Evolutionary conservation across 495 filamentous ascomycete genomes (phyloP).

Genomic region (Penicillium robsamsonii): DNA sequence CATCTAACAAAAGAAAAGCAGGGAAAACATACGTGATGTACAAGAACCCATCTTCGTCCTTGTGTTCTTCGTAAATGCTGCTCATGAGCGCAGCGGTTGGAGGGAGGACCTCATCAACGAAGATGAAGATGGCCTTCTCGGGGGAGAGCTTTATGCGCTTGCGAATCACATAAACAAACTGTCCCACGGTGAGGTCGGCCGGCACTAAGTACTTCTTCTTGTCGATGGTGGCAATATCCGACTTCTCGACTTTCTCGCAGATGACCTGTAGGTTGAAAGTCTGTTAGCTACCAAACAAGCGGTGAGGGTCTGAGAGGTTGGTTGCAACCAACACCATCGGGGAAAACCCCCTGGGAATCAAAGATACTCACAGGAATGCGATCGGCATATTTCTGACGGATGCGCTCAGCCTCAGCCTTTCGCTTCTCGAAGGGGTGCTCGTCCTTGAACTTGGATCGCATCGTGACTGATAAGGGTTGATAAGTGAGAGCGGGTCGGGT

Average conservation of each 20-base stretch:
- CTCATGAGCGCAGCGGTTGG: constrained; percentile 98
- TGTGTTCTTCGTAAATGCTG: constrained; percentile 99
- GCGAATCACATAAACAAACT: constrained; percentile 99
- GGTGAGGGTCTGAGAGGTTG: constrained; percentile 29
- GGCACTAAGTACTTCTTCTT: constrained; percentile 99
- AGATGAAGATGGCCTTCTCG: constrained; percentile 99
- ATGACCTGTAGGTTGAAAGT: constrained; percentile 66
- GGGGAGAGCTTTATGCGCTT: constrained; percentile 99
- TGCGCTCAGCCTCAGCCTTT: constrained; percentile 98
- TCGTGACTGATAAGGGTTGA: constrained; percentile 51
- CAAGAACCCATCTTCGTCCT: constrained; percentile 61
- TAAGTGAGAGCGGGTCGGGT: constrained; percentile 30
- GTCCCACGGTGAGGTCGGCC: constrained; percentile 94
- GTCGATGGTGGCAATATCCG: constrained; percentile 98
- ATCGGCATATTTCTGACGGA: constrained; percentile 97
- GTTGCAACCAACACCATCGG: neutral
- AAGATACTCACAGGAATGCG: constrained; percentile 85
- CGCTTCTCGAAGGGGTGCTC: constrained; percentile 99
- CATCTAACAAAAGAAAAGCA: neutral
- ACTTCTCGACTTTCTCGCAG: constrained; percentile 99
- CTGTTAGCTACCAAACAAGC: constrained; percentile 40
- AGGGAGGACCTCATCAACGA: constrained; percentile 97
- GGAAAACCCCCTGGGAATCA: neutral
- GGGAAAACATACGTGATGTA: constrained; percentile 55
- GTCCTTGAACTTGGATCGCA: constrained; percentile 99